These are phyloP conservation scores for Diutina neorugosa DNA, from an alignment of 1,139 yeast species.

Conservation along the genomic window DNA sequence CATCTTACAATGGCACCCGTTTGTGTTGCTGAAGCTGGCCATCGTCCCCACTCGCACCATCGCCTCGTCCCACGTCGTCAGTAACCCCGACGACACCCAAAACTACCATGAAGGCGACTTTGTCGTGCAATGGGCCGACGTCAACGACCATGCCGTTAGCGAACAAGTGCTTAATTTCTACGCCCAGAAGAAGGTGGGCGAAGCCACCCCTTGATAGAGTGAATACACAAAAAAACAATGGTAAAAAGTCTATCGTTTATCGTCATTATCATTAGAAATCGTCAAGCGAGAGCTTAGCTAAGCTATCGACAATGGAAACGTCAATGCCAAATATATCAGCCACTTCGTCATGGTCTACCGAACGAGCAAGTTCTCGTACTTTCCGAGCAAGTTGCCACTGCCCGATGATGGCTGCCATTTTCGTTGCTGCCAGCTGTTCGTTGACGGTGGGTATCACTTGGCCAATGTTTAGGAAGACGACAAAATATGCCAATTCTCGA, in stretches of 20 bases:
- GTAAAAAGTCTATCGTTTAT: too few relatives aligned
- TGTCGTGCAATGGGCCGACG: constrained; percentile 43
- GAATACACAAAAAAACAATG: neutral
- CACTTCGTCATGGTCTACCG: neutral
- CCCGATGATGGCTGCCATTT: neutral
- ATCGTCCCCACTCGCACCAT: constrained; percentile 47
- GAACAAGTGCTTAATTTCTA: neutral
- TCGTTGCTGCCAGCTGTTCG: neutral
- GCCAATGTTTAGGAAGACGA: constrained; percentile 35
- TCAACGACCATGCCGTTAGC: neutral
- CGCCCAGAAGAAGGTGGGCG: neutral
- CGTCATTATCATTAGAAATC: neutral
- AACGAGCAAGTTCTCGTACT: neutral
- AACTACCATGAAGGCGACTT: constrained; percentile 53
- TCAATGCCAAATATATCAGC: neutral
- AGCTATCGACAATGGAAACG: neutral
- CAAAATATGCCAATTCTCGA: constrained; percentile 60
- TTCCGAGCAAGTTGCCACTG: neutral
- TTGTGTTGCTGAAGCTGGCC: constrained; percentile 56
- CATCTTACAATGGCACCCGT: constrained; percentile 89
- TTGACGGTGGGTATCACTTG: constrained; percentile 76
- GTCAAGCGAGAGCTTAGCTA: neutral
- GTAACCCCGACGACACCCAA: constrained; percentile 9
- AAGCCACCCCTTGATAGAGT: neutral
- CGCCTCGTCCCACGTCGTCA: constrained; percentile 17